Evolutionary conservation across 495 filamentous ascomycete genomes (phyloP).

Genomic region (Penicillium dipodomyicola): DNA sequence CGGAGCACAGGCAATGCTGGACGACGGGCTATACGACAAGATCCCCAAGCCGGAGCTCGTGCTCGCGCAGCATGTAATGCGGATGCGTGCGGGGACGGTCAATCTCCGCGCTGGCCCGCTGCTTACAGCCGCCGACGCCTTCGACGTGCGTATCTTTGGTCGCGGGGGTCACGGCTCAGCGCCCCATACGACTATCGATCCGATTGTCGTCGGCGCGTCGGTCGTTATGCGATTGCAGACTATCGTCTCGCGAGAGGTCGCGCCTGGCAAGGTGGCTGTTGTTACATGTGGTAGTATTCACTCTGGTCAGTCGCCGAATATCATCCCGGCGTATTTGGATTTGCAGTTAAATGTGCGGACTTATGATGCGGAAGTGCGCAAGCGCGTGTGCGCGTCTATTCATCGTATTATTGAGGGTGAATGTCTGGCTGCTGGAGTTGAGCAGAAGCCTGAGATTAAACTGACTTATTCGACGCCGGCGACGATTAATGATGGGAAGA

Average conservation of each 20-base stretch:
- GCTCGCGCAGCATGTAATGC: constrained; percentile 57
- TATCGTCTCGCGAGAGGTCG: constrained; percentile 53
- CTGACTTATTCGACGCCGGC: constrained; percentile 42
- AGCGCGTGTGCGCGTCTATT: constrained; percentile 44
- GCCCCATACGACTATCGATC: constrained; percentile 55
- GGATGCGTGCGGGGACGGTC: constrained; percentile 43
- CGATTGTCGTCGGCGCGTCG: constrained; percentile 51
- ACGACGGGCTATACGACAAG: constrained; percentile 57
- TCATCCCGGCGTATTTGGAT: constrained; percentile 50
- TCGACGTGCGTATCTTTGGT: constrained; percentile 47
- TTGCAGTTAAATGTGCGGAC: constrained; percentile 52
- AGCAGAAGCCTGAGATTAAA: constrained; percentile 39
- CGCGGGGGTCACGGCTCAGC: constrained; percentile 52
- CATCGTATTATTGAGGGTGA: constrained; percentile 55
- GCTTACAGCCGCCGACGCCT: constrained; percentile 41
- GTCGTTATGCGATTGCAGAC: constrained; percentile 56
- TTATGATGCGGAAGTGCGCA: constrained; percentile 37
- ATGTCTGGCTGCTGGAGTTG: constrained; percentile 42
- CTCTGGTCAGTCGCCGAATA: constrained; percentile 52
- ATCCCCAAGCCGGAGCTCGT: constrained; percentile 51
- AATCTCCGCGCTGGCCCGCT: constrained; percentile 27
- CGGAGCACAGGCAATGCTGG: constrained; percentile 60
- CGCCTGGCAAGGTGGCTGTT: constrained; percentile 51
- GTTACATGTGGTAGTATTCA: constrained; percentile 53
- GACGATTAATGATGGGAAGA: constrained; percentile 50